These are phyloP conservation scores for Lunasporangiospora selenospora DNA, from an alignment of 192 early-diverging fungal species.

Conservation along the genomic window DNA sequence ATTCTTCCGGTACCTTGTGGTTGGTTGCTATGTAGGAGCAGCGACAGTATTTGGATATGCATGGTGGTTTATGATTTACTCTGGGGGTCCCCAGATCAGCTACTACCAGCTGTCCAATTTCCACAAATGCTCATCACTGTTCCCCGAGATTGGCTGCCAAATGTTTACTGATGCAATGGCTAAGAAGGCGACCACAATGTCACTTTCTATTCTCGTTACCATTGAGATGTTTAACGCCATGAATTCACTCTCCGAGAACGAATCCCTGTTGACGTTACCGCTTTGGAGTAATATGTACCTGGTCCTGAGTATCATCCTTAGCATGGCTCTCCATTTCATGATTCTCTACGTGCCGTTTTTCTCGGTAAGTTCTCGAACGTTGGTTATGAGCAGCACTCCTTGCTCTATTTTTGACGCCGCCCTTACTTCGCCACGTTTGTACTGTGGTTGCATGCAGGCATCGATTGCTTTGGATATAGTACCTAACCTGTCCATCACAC, in stretches of 20 bases:
- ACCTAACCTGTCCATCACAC: background rate
- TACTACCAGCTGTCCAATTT: constrained; percentile 89
- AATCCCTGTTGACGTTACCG: constrained; percentile 83
- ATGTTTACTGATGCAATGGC: constrained; percentile 79
- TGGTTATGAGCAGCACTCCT: no score
- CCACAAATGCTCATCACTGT: constrained; percentile 81
- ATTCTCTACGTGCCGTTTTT: constrained; percentile 97
- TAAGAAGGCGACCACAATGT: constrained; percentile 87
- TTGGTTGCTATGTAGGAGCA: constrained; percentile 87
- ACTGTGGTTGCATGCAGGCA: constrained; percentile 6
- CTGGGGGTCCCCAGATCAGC: constrained; percentile 77
- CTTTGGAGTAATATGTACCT: constrained; percentile 87
- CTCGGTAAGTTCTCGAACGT: constrained; percentile 53
- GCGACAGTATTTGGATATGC: constrained; percentile 94
- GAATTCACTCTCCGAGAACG: constrained; percentile 93
- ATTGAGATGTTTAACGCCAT: constrained; percentile 99
- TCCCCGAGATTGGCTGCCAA: constrained; percentile 88
- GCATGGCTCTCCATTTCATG: constrained; percentile 89
- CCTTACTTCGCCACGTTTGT: constrained; percentile 18
- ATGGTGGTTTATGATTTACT: constrained; percentile 96
- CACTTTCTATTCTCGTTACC: constrained; percentile 89
- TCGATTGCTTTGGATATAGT: background rate
- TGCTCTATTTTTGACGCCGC: no score
- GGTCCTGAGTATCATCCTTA: constrained; percentile 74
- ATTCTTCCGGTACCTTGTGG: constrained; percentile 88